phyloP scores from a whole-genome alignment of 2,329 filamentous ascomycete species.

The Penicillium sp. region DNA sequence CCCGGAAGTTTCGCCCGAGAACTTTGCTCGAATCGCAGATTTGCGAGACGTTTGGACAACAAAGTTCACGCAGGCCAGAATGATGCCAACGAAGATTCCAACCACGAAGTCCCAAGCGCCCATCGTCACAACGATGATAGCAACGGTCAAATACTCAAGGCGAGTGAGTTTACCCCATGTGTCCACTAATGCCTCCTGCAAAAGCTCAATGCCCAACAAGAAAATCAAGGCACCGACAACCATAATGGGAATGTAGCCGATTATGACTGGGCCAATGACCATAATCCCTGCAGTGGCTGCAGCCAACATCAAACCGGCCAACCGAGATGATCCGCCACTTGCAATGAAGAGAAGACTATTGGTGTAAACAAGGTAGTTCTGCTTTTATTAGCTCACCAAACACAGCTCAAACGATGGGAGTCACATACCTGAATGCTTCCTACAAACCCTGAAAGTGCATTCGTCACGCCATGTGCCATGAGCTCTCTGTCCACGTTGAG shows the following conservation, averaged over 20 bases:
- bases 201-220: constrained; percentile 85
- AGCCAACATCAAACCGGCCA: constrained; percentile 84
- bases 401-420: neutral
- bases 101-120: constrained; percentile 94
- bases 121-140: constrained; percentile 92
- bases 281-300: constrained; percentile 75
- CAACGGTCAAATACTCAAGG: constrained; percentile 84
- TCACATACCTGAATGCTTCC: constrained; percentile 73
- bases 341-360: constrained; percentile 97
- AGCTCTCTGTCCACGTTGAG: constrained; percentile 87
- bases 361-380: constrained; percentile 96
- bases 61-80: constrained; percentile 85
- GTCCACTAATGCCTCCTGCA: constrained; percentile 82
- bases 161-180: constrained; percentile 84
- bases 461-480: constrained; percentile 88
- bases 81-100: constrained; percentile 86
- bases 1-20: constrained; percentile 81
- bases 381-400: constrained; percentile 32
- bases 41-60: constrained; percentile 88
- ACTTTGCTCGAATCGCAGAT: constrained; percentile 84
- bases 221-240: constrained; percentile 96
- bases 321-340: constrained; percentile 80
- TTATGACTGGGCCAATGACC: constrained; percentile 78
- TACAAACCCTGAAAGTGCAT: constrained; percentile 78
- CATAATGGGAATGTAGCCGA: constrained; percentile 94